Conservation (phyloP, 352 stramenopile genomes). For the Phytopythium sindhum region DNA sequence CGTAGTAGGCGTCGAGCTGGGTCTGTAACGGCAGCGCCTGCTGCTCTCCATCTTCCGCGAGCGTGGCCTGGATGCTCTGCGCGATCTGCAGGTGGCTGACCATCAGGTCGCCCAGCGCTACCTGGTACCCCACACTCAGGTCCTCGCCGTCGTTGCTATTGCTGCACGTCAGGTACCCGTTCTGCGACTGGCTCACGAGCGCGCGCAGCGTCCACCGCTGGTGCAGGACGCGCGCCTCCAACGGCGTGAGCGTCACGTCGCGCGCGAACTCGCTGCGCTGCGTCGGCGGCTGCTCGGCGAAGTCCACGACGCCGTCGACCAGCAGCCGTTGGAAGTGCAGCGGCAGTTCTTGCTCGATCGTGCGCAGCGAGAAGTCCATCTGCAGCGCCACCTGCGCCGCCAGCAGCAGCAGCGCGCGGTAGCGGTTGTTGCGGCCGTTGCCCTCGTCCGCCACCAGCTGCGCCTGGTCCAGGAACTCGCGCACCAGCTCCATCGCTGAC, state of each 20-base stretch:
- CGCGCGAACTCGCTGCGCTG: slow-evolving; percentile 27
- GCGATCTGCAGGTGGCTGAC: slow-evolving; percentile 54
- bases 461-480: slow-evolving; percentile 81
- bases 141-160: slow-evolving; percentile 67
- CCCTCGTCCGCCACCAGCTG: slow-evolving; percentile 78
- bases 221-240: slow-evolving; percentile 59
- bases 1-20: slow-evolving; percentile 62
- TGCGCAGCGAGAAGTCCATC: slow-evolving; percentile 56
- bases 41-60: slow-evolving; percentile 43
- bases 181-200: slow-evolving; percentile 67
- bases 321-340: slow-evolving; percentile 80
- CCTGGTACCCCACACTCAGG: slow-evolving; percentile 55
- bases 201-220: slow-evolving; percentile 76
- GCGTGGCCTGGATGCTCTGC: slow-evolving; percentile 50
- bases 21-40: slow-evolving; percentile 33
- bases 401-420: slow-evolving; percentile 62
- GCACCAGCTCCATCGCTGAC: slow-evolving; percentile 73
- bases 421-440: slow-evolving; percentile 71
- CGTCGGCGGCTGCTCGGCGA: slow-evolving; percentile 41
- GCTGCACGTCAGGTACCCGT: slow-evolving; percentile 63
- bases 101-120: slow-evolving; percentile 65
- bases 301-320: slow-evolving; percentile 77
- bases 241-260: slow-evolving; percentile 32
- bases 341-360: slow-evolving; percentile 58
- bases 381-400: slow-evolving; percentile 75